Base-by-base conservation (phyloP, 2,329 filamentous ascomycete genomes). In the Diaporthe vaccinii region DNA sequence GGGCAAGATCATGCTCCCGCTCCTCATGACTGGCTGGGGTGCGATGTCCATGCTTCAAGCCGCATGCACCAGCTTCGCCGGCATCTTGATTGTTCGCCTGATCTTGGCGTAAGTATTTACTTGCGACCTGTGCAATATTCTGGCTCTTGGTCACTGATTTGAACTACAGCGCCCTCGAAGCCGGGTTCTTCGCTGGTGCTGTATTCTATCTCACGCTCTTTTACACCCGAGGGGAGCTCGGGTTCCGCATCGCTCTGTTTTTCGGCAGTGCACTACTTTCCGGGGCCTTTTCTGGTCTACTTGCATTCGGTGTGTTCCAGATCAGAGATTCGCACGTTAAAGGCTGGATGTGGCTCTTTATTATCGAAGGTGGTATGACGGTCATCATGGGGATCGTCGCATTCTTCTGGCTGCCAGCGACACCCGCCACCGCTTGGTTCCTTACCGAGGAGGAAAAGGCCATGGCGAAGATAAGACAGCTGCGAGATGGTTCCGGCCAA, bases 141-240 rank as follows among this genome's bases (percentile, higher is more conserved):
- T 22, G 9, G 17, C 1, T 2, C 4, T 0, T 14, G 28, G 8
- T 3, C 7, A n/a, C 58, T 62, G 12, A 65, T 9, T 4, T 20
- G 1, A 1, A 25, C 6, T 8, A 2, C 44, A 76, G 75, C 4
- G 72, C 62, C 6, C 65, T 85, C 31, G 89, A 91, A 80, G 89
- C 88, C 0, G 89, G 87, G 0, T 91, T 90, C 81, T 89, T 89
- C 75, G 86, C 88, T 6, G 84, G 87, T 0, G 86, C 87, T 20
- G 88, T 90, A 3, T 90, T 89, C 80, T 91, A 88, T 76, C 80
- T 88, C 10, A 87, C 89, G 0, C 83, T 89, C 0, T 90, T 91
- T 58, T 87, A 88, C 3, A 89, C 76, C 79, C 89, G 76, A 25
- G 75, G 69, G 8, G 75, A 77, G 53, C 69, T 77, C 2, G 75